Evolutionary conservation across 164 flowering plant species (phyloP).

Genomic region (Liriodendron chinense): DNA sequence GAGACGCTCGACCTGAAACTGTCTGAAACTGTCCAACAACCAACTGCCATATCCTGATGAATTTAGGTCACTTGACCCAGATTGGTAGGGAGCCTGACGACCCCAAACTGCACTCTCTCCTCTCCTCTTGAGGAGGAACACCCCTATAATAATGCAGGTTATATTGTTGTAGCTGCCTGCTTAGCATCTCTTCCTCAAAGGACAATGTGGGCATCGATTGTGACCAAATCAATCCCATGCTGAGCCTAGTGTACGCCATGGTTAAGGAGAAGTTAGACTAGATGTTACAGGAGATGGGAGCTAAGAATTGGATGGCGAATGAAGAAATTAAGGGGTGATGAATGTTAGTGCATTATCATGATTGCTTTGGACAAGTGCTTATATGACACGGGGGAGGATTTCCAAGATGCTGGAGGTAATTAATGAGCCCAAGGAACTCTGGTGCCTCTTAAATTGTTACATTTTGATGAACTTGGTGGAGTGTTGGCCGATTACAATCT

Average conservation of each 20-base stretch:
- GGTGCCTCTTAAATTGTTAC: constrained; percentile 60
- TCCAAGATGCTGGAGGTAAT: constrained; percentile 71
- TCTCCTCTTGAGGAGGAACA: too few relatives aligned
- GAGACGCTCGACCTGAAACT: too few relatives aligned
- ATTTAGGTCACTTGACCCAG: too few relatives aligned
- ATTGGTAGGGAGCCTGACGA: too few relatives aligned
- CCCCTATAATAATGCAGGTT: constrained; percentile 45
- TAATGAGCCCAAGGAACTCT: constrained; percentile 49
- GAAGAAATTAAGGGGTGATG: constrained; percentile 15
- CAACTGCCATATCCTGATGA: too few relatives aligned
- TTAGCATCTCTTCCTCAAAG: constrained; percentile 56
- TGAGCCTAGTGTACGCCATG: constrained; percentile 75
- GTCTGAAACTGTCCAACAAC: too few relatives aligned
- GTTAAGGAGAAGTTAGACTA: constrained; percentile 84
- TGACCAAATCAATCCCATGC: constrained; percentile 35
- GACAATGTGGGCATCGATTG: constrained; percentile 33
- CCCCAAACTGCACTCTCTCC: too few relatives aligned
- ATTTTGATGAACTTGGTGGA: constrained; percentile 66
- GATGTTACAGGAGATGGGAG: constrained; percentile 49
- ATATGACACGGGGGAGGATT: constrained; percentile 70
- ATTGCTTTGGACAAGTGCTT: constrained; percentile 75
- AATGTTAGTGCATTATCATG: constrained; percentile 55
- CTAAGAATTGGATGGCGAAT: constrained; percentile 20
- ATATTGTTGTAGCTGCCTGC: constrained; percentile 66
- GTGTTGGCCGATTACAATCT: constrained; percentile 47